phyloP scores from a whole-genome alignment of 2,329 filamentous ascomycete species.

The Parafenestella ontariensis region DNA sequence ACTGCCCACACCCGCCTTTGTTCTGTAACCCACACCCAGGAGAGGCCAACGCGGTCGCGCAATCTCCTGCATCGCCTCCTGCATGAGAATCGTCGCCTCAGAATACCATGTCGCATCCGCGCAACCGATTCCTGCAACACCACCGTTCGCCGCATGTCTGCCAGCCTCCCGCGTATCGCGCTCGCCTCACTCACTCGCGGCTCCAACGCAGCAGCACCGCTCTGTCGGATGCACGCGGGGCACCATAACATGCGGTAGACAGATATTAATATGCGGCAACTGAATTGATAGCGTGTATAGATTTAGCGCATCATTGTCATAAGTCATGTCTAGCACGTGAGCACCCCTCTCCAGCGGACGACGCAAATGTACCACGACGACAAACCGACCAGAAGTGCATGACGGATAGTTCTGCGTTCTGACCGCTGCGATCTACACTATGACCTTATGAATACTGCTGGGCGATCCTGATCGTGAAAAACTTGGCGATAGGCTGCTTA shows the following conservation, averaged over 20 bases:
- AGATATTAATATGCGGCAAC: background rate
- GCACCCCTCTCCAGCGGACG: background rate
- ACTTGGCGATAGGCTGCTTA: background rate
- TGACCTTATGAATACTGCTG: background rate
- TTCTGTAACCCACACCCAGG: constrained; percentile 9
- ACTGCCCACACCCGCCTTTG: constrained; percentile 12
- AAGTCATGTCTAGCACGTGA: background rate
- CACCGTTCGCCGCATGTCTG: constrained; percentile 18
- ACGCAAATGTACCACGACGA: background rate
- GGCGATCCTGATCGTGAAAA: background rate
- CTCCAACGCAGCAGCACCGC: background rate
- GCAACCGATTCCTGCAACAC: constrained; percentile 7
- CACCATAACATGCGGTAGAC: background rate
- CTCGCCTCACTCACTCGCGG: constrained; percentile 14
- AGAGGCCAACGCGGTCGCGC: constrained; percentile 19
- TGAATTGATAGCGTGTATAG: background rate
- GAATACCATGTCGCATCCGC: constrained; percentile 4
- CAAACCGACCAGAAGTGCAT: background rate
- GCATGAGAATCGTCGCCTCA: background rate
- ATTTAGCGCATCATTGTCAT: background rate
- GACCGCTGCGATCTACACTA: too few relatives aligned
- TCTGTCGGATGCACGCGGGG: background rate
- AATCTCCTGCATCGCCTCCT: constrained; percentile 10
- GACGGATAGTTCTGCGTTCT: background rate
- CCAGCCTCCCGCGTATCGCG: constrained; percentile 37